These are phyloP conservation scores for Rutstroemia sp. DNA, from an alignment of 2,329 filamentous ascomycete species.

Conservation along the genomic window DNA sequence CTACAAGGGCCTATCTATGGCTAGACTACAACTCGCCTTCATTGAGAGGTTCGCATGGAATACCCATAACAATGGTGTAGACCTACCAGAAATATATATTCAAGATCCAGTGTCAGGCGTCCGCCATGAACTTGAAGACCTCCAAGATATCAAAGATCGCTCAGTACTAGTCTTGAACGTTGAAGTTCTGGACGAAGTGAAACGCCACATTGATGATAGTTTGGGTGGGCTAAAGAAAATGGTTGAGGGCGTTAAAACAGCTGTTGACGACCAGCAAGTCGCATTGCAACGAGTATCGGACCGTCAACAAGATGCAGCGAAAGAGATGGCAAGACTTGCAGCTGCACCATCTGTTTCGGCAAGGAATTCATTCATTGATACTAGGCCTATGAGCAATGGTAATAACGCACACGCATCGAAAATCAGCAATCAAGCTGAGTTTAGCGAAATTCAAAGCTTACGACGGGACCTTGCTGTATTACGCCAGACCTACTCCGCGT, in stretches of 20 bases:
- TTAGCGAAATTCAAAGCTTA: constrained; percentile 72
- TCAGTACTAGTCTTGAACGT: constrained; percentile 93
- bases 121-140: constrained; percentile 91
- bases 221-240: constrained; percentile 71
- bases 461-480: constrained; percentile 85
- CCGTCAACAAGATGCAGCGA: constrained; percentile 80
- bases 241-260: constrained; percentile 79
- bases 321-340: constrained; percentile 62
- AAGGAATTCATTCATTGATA: constrained; percentile 25
- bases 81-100: constrained; percentile 95
- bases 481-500: constrained; percentile 86
- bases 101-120: constrained; percentile 93
- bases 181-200: constrained; percentile 90
- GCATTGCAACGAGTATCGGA: constrained; percentile 84
- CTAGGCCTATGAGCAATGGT: constrained; percentile 16
- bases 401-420: constrained; percentile 25
- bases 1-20: constrained; percentile 75
- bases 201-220: constrained; percentile 90
- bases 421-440: constrained; percentile 44
- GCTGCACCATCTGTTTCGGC: constrained; percentile 19
- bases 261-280: constrained; percentile 74
- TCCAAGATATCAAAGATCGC: constrained; percentile 87
- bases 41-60: constrained; percentile 99
- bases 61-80: constrained; percentile 85
- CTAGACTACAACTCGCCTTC: constrained; percentile 85